Percentiles rank a stretch among this genome's conserved stretches.
These are phyloP conservation scores for Pseudogymnoascus sp. DNA, from an alignment of 2,329 filamentous ascomycete genomes.

Conservation along the genomic window DNA sequence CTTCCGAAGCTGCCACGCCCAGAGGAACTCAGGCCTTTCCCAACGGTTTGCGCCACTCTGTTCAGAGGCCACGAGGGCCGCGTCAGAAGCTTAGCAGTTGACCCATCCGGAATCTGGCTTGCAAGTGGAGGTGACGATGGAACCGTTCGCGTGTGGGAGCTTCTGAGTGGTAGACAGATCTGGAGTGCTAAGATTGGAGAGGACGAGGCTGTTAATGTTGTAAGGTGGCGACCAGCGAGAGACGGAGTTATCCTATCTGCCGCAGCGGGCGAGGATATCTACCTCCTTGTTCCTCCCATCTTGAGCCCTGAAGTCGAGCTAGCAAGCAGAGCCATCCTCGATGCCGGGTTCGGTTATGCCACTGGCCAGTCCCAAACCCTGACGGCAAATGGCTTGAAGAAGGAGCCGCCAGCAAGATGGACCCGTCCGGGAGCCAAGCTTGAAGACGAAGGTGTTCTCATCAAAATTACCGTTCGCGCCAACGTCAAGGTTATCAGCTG, in stretches of 20 bases:
- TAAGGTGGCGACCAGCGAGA: constrained; percentile 82
- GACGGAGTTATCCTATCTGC: constrained; percentile 78
- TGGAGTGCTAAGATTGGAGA: constrained; percentile 76
- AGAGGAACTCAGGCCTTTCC: constrained; percentile 91
- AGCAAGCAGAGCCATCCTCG: constrained; percentile 67
- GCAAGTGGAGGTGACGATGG: constrained; percentile 94
- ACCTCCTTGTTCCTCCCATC: constrained; percentile 71
- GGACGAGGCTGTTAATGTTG: constrained; percentile 73
- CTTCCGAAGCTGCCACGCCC: constrained; percentile 89
- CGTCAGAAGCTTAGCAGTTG: constrained; percentile 77
- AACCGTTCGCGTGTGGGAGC: constrained; percentile 83
- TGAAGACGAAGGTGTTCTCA: constrained; percentile 70
- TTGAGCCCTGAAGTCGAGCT: constrained; percentile 68
- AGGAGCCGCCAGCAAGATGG: constrained; percentile 77
- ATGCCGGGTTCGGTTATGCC: constrained; percentile 92
- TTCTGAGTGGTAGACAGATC: constrained; percentile 77
- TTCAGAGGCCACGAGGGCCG: constrained; percentile 85
- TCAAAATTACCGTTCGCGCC: constrained; percentile 73
- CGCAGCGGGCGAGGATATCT: constrained; percentile 77
- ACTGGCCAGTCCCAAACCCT: constrained; percentile 53
- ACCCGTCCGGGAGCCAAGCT: constrained; percentile 67
- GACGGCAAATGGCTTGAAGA: constrained; percentile 53
- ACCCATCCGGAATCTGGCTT: constrained; percentile 77
- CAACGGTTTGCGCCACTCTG: constrained; percentile 78
- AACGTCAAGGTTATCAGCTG: constrained; percentile 84